Evolutionary conservation across 441 rosid genomes (phyloP).

Genomic region (Populus trichocarpa): DNA sequence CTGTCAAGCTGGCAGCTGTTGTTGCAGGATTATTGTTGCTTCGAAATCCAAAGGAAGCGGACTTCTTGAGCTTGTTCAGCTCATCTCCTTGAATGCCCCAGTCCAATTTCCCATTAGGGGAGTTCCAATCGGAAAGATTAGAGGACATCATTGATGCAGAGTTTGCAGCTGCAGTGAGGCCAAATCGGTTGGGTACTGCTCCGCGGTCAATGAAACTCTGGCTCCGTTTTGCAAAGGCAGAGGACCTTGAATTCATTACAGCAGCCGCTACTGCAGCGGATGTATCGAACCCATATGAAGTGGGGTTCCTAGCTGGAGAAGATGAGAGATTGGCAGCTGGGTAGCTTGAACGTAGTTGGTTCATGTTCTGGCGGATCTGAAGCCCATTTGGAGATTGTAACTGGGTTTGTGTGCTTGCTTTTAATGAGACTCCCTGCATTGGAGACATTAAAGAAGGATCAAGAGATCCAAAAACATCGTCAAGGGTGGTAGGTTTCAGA

Average conservation of each 20-base stretch:
- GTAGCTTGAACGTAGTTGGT: conserved; percentile 68
- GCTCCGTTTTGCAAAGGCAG: conserved; percentile 80
- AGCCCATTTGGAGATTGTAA: conserved; percentile 59
- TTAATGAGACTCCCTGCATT: conserved; percentile 39
- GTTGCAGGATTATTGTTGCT: conserved; percentile 28
- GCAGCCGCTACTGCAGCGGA: conserved; percentile 87
- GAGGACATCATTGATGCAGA: conserved; percentile 43
- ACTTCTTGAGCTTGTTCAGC: conserved; percentile 73
- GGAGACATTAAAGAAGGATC: conserved; percentile 59
- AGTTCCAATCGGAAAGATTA: conserved; percentile 66
- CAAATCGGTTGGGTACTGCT: conserved; percentile 31
- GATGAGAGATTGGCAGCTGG: conserved; percentile 40
- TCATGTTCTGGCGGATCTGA: conserved; percentile 56
- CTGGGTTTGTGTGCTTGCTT: conserved; percentile 39
- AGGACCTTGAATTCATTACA: conserved; percentile 77
- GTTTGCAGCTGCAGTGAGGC: conserved; percentile 43
- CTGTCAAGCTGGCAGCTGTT: conserved; percentile 12
- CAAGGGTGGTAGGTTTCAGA: conserved; percentile 54
- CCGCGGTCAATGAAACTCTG: conserved; percentile 82
- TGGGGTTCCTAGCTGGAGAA: conserved; percentile 46
- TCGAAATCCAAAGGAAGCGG: conserved; percentile 69
- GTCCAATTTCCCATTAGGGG: conserved; percentile 72
- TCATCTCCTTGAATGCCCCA: conserved; percentile 89
- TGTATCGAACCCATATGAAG: conserved; percentile 59
- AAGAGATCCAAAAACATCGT: conserved; percentile 57